Evolutionary conservation across 805 yeast genomes (phyloP).

Genomic region (Ogataea methanolica): DNA sequence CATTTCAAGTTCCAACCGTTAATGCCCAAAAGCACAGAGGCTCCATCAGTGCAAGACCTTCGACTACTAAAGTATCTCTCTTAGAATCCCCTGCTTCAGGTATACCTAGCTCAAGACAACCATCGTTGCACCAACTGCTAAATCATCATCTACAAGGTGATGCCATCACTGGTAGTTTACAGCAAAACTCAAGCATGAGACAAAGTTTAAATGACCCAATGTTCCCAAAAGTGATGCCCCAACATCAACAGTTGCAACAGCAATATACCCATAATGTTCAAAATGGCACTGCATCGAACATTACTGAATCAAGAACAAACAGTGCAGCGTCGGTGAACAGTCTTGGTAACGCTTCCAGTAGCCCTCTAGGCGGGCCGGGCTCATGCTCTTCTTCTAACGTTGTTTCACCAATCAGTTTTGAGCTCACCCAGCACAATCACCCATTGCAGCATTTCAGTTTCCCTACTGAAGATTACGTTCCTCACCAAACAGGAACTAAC

Average conservation of each 20-base stretch:
- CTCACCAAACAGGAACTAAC: conserved; percentile 9
- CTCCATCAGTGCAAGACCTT: conserved; percentile 53
- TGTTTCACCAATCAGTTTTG: conserved; percentile 18
- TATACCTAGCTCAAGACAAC: conserved; percentile 25
- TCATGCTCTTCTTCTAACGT: conserved; percentile 6
- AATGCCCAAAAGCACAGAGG: conserved; percentile 45
- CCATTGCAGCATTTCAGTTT: conserved; percentile 16
- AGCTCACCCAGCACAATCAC: conserved; percentile 14
- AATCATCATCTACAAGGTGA: neutral
- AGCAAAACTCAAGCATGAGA: neutral
- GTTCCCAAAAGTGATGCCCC: conserved; percentile 1
- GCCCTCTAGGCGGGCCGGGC: neutral
- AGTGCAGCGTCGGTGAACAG: conserved; percentile 1
- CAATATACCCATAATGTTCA: conserved; percentile 1
- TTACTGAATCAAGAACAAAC: conserved; percentile 2
- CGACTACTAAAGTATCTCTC: conserved; percentile 30
- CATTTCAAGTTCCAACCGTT: conserved; percentile 43
- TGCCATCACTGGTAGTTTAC: neutral
- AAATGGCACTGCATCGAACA: no score
- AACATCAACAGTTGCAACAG: conserved; percentile 3
- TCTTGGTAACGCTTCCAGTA: neutral
- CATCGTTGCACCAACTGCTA: conserved; percentile 14
- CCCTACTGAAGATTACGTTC: conserved; percentile 22
- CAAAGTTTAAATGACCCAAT: neutral
- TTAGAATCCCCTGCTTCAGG: conserved; percentile 23